Percentiles rank a stretch among this genome's conserved stretches.
Evolutionary conservation across 306 rosid species (phyloP).

Genomic region (Lithocarpus polystachyus): DNA sequence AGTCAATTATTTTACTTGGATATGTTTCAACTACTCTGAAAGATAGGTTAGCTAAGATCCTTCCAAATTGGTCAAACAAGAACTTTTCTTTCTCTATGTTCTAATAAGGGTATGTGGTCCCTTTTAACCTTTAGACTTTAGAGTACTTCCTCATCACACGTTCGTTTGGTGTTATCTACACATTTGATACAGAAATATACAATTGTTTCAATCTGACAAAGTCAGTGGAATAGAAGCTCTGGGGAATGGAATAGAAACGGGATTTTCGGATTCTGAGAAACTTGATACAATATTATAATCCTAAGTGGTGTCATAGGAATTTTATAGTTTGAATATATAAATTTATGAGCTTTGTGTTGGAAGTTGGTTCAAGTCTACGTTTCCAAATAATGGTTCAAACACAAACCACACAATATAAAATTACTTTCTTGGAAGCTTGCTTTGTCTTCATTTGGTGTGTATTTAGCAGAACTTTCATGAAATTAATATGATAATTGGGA

Average conservation of each 20-base stretch:
- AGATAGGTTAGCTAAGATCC: not conserved
- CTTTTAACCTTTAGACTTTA: conserved; percentile 28
- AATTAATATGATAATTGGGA: conserved; percentile 37
- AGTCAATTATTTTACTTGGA: not conserved
- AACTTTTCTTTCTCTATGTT: conserved; percentile 9
- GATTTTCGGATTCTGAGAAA: conserved; percentile 78
- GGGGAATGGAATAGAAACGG: conserved; percentile 99
- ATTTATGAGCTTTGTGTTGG: conserved; percentile 49
- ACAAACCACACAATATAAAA: not conserved
- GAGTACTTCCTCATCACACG: conserved; percentile 30
- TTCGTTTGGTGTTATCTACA: conserved; percentile 40
- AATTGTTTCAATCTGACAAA: conserved; percentile 48
- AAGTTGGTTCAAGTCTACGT: conserved; percentile 60
- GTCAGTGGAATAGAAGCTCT: conserved; percentile 98
- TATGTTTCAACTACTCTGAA: not conserved
- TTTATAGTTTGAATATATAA: conserved; percentile 21
- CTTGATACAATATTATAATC: conserved; percentile 42
- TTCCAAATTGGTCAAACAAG: conserved; percentile 4
- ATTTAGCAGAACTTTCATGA: conserved; percentile 39
- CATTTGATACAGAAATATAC: conserved; percentile 21
- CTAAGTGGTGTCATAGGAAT: conserved; percentile 32
- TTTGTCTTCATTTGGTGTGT: conserved; percentile 41
- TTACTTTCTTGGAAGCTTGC: conserved; percentile 47
- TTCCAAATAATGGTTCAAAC: conserved; percentile 63
- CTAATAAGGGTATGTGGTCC: conserved; percentile 44